Conservation (phyloP, 1,284 basidiomycete species). For the Tilletia indica region DNA sequence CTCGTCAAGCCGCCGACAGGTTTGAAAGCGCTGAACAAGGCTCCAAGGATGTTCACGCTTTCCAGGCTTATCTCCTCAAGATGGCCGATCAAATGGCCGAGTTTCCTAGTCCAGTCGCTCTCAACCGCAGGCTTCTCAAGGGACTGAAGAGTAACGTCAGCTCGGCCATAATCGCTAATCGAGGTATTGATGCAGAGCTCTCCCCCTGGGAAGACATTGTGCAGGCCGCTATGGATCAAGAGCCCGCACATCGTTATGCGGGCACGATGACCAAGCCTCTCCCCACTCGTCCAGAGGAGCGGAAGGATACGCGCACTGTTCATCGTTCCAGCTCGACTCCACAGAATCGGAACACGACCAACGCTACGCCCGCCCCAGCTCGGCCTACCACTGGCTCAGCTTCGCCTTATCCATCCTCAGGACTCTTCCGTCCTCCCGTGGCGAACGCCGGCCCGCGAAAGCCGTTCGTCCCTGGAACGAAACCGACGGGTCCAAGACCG, state of each 20-base stretch:
- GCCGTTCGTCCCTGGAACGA: neutral
- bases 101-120: neutral
- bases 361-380: too few relatives aligned
- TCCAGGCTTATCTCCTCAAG: neutral
- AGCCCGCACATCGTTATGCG: neutral
- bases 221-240: constrained; percentile 11
- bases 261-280: neutral
- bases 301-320: neutral
- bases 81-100: constrained; percentile 6
- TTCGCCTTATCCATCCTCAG: too few relatives aligned
- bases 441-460: neutral
- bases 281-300: neutral
- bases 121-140: neutral
- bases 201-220: constrained; percentile 4
- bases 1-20: constrained; percentile 10
- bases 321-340: too few relatives aligned
- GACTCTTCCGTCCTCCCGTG: too few relatives aligned
- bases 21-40: constrained; percentile 10
- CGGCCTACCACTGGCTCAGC: too few relatives aligned
- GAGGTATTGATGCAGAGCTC: neutral
- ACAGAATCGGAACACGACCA: too few relatives aligned
- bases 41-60: neutral
- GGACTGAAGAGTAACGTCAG: neutral
- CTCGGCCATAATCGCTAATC: constrained; percentile 1
- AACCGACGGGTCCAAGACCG: neutral